Base-by-base conservation (phyloP, 1,139 yeast genomes). In the Saccharomyces pastorianus region DNA sequence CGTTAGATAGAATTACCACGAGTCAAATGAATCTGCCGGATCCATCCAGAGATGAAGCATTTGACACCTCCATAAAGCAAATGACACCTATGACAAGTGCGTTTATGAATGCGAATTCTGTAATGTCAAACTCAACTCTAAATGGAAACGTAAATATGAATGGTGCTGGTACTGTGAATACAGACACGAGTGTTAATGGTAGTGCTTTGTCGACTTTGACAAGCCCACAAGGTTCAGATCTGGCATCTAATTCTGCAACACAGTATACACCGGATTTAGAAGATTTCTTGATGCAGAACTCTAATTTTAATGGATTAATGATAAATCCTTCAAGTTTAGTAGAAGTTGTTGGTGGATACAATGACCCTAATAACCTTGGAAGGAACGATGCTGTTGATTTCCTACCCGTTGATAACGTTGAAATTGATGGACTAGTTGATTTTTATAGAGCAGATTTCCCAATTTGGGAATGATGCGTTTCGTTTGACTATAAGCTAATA, bases 311-410 rank as follows among this genome's bases (percentile, higher is more conserved):
- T 52, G 68, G 69, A 26, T 54, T 64, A 26, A 56, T 63, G 61
- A 60, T 67, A 28, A 67, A 67, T 49, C 69, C 71, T 32, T 62
- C 64, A 1, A 64, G 63, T 50, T 62, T 67, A 11, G 64, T 65
- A 34, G 70, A 67, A 51, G 71, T 70, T 4, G 66, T 67, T 13
- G 58, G 54, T 25, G 67, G 68, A 27, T 64, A 66, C 51, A 68
- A 65, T 47, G 55, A 57, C 46, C 57, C 56, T 49, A 55, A 55
- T 14, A 55, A 54, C 6, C 49, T 54, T 17, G 57, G 54, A 9
- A 55, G 57, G 3, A 51, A 46, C 27, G 59, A 55, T 17, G 54
- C 56, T 13, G 56, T 55, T 7, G 63, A 62, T 49, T 62, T 64
- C 46, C 50, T 64, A 32, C 67, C 68, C 1, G 59, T 64, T 25